These are phyloP conservation scores for Penicillium goetzii DNA, from an alignment of 495 filamentous ascomycete genomes.

Conservation along the genomic window DNA sequence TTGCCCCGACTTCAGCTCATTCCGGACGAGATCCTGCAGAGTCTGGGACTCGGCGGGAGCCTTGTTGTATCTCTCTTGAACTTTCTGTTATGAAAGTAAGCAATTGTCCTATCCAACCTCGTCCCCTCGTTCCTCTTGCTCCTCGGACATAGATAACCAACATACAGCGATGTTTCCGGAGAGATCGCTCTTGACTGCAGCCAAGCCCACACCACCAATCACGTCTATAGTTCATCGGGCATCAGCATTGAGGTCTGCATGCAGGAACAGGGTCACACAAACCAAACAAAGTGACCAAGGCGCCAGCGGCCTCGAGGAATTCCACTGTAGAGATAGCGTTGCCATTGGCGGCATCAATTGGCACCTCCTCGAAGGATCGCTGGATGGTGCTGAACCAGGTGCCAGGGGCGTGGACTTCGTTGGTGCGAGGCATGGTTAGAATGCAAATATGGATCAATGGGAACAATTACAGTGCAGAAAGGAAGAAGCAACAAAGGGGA, in stretches of 20 bases:
- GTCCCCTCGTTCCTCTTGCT: background rate
- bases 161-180: conserved; percentile 86
- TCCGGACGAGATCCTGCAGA: conserved; percentile 79
- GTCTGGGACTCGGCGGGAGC: conserved; percentile 76
- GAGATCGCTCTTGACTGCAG: conserved; percentile 87
- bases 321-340: conserved; percentile 80
- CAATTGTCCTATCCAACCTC: background rate
- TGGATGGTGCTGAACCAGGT: conserved; percentile 87
- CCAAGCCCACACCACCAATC: conserved; percentile 81
- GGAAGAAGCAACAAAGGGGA: conserved; percentile 9
- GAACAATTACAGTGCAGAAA: conserved; percentile 19
- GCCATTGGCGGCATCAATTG: conserved; percentile 68
- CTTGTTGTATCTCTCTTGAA: conserved; percentile 78
- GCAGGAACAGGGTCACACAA: conserved; percentile 26
- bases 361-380: conserved; percentile 79
- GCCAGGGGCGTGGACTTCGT: conserved; percentile 56
- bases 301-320: conserved; percentile 90
- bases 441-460: conserved; percentile 4
- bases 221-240: conserved; percentile 58
- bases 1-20: conserved; percentile 85
- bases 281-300: conserved; percentile 87
- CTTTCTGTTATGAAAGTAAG: conserved; percentile 68
- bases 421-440: conserved; percentile 35
- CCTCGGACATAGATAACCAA: conserved; percentile 17
- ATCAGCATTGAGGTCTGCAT: conserved; percentile 12